Base-by-base conservation (phyloP, 208 protist species). In the Trypanosoma cruzi region DNA sequence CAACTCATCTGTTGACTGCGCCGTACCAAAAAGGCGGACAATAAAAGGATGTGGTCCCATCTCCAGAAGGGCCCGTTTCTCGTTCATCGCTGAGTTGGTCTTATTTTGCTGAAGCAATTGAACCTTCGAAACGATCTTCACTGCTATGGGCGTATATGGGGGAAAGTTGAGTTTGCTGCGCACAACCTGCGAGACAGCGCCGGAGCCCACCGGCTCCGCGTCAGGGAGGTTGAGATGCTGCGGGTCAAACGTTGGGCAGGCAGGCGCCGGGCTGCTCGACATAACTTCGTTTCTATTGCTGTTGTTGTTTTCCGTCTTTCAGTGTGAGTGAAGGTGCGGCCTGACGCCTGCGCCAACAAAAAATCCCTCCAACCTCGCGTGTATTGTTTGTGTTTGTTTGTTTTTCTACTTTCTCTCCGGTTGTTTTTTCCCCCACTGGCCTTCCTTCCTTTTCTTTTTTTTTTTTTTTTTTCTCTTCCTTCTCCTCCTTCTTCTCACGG, bases 101-200 rank as follows among this genome's bases (percentile, higher is more conserved):
- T 95, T 95, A 26, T 84, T 74, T 46, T 94, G 88, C 50, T 97
- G 90, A 55, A 98, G 69, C 44, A 96, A 70, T 67, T 94, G 89
- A 26, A 93, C 34, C 74, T 98, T 98, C 8, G 88, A 94, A 8
- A 96, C 57, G 28, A 96, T 77, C 71, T 98, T 98, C 58, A 97
- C 82, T 20, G 87, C 94, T 24, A 95, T 79, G 4, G 80, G 74
- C 6, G 71, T 62, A 36, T 66, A 20, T 11, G 53, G 49, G 20
- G 74, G 16, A 54, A 46, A 50, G 40, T 52, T 60, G n/a, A 94
- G 79, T 28, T 31, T 79, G 20, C 80, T 85, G 37, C 75, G 73
- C 14, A 91, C 56, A n/a, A 97, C 90, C 1, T 93, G 79, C 32
- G 87, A 88, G 42, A 97, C 84, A 20, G 90, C 89, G 10, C 93